Evolutionary conservation across 164 flowering plant genomes (phyloP), one percentile per base, ranked within the genome.

Genomic region (Macadamia integrifolia): DNA sequence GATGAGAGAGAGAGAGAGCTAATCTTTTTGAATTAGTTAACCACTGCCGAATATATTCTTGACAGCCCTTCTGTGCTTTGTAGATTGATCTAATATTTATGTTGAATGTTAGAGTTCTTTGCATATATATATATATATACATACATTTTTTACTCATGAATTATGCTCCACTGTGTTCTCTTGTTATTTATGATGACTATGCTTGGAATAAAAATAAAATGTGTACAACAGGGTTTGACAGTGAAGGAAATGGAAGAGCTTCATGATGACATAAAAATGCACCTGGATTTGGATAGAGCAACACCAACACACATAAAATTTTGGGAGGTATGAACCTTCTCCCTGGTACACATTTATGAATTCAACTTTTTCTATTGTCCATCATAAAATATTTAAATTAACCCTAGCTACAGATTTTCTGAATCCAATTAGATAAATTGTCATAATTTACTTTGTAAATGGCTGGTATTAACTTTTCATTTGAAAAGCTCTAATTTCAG

Each of bases 241-340:
- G 97, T 82, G 4, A 92, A 88, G 74, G 99, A 94, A 72, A 88
- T 92, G 92, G 97, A 94, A 81, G 98, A 92, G 74, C 96, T 94
- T 72, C 96, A 79, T 46, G 91, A 81, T 72, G 99, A 92, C 79
- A 90, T 94, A 71, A 92, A 92, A 79, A 83, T 94, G 98, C 91
- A 94, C 82, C 79, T 94, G 65, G 94, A 90, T 68, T 65, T 87
- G 75, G 98, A 92, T 72, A 83, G 87, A 61, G 89, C 78, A 65
- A 88, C 97, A 42, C 89, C 88, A 67, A 89, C 88, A 32, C 99
- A 88, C 63, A 69, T 83, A 71, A 83, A 83, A 65, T 95, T 85
- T 70, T 95, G 99, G 98, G 91, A 92, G 97, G 98, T 93, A 71
- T 69, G 28, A 58, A 44, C 70, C 32, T 32, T 59, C 35, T 50